phyloP scores from a whole-genome alignment of 2,329 filamentous ascomycete species.

The Onygenales sp. region DNA sequence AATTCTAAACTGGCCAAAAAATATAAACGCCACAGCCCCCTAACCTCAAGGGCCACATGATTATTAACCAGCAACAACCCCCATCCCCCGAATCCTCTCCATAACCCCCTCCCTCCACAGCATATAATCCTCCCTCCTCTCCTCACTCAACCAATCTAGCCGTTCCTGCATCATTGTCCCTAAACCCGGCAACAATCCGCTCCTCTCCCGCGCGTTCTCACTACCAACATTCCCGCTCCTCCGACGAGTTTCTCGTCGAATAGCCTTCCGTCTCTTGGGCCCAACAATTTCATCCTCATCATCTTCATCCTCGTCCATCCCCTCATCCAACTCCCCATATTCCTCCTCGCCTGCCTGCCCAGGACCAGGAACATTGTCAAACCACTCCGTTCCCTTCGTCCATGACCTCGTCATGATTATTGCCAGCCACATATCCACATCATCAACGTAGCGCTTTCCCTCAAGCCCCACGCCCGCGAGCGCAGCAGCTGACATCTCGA shows the following conservation, averaged over 20 bases:
- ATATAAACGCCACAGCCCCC: neutral
- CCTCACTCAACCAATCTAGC: conserved; percentile 38
- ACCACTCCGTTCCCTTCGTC: conserved; percentile 57
- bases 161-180: conserved; percentile 43
- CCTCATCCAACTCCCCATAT: conserved; percentile 7
- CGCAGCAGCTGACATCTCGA: conserved; percentile 31
- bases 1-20: neutral
- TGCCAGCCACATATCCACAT: conserved; percentile 54
- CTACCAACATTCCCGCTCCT: neutral
- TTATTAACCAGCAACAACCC: neutral
- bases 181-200: conserved; percentile 35
- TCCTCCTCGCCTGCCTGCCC: conserved; percentile 4
- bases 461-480: conserved; percentile 25
- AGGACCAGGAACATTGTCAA: conserved; percentile 43
- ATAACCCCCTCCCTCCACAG: conserved; percentile 36
- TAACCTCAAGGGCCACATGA: neutral
- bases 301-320: conserved; percentile 19
- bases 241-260: conserved; percentile 10
- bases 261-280: conserved; percentile 19
- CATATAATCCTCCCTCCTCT: conserved; percentile 31
- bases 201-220: conserved; percentile 12
- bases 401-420: conserved; percentile 42
- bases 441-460: conserved; percentile 33
- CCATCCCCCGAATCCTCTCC: conserved; percentile 24
- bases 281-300: conserved; percentile 18